Base-by-base conservation (phyloP, 2,329 filamentous ascomycete species). In the Cercospora berteroae region DNA sequence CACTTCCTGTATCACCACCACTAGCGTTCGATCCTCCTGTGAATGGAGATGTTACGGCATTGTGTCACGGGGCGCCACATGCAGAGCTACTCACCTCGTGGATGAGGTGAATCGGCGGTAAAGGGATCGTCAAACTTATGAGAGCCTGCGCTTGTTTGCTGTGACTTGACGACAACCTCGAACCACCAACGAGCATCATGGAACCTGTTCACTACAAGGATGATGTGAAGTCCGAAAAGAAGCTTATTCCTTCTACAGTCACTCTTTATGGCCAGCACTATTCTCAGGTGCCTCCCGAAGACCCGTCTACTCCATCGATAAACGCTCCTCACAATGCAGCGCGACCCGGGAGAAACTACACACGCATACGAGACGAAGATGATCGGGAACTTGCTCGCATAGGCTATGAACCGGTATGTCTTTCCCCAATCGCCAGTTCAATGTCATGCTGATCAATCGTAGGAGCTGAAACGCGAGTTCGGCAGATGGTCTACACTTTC, bases 401-500 rank as follows among this genome's bases (percentile, higher is more conserved):
- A 73, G 87, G 87, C 31, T 89, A 89, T 75, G 86, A 83, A 71
- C 87, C 88, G 78, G 87, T 88, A 78, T 64, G 78, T 20, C 16
- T 16, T 16, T 58, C 56, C 10, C 10, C 23, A 4, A 16, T 31
- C 27, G 36, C 36, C 4, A 8, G 8, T n/a, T 42, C 2, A 1
- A 58, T 13, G 16, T 36, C 20, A 16, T 29, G 20, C 48, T 10
- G 60, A 25, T 25, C 31, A 25, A 25, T 9, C 6, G 27, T 66
- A 89, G 87, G 87, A 89, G 75, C 74, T 89, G 27, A 82, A 82
- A 71, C 82, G 88, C 63, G 86, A 89, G 71, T 89, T 90, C 74
- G 88, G 85, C 42, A 87, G 86, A 82, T 89, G 86, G 86, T 89
- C 87, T 4, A 89, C 87, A 2, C 80, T 89, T 4, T 89, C 87